Evolutionary conservation across 2,329 filamentous ascomycete genomes (phyloP).

Genomic region (Fonsecaea pedrosoi): DNA sequence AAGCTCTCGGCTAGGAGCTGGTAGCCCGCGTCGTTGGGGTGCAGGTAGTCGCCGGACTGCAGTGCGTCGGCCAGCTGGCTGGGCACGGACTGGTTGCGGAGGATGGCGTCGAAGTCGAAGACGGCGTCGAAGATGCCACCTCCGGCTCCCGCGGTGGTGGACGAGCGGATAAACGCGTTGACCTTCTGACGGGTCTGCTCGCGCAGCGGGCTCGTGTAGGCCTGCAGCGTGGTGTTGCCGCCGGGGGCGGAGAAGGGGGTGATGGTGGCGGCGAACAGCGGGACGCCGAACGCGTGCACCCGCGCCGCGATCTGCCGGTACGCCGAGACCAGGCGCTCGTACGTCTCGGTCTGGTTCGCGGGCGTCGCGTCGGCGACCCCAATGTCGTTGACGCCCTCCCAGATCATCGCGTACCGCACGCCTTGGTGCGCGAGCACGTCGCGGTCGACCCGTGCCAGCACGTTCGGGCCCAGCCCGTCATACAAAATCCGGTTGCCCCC

Average conservation of each 20-base stretch:
- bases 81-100: constrained; percentile 59
- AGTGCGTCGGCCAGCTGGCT: constrained; percentile 59
- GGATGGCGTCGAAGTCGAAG: constrained; percentile 66
- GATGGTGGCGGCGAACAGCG: constrained; percentile 69
- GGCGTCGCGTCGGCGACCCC: constrained; percentile 57
- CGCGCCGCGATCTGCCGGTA: constrained; percentile 65
- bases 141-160: constrained; percentile 21
- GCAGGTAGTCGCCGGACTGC: constrained; percentile 70
- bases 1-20: constrained; percentile 65
- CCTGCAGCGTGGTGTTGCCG: constrained; percentile 49
- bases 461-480: constrained; percentile 68
- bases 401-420: constrained; percentile 68
- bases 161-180: constrained; percentile 66
- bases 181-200: constrained; percentile 64
- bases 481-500: constrained; percentile 71
- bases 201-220: constrained; percentile 61
- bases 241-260: constrained; percentile 63
- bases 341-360: constrained; percentile 56
- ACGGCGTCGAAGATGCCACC: constrained; percentile 63
- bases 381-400: constrained; percentile 74
- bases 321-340: constrained; percentile 61
- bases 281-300: constrained; percentile 61
- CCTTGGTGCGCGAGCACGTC: constrained; percentile 66
- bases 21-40: constrained; percentile 67
- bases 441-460: constrained; percentile 66